These are phyloP conservation scores for Usnea hakonensis DNA, from an alignment of 495 filamentous ascomycete genomes.

Conservation along the genomic window DNA sequence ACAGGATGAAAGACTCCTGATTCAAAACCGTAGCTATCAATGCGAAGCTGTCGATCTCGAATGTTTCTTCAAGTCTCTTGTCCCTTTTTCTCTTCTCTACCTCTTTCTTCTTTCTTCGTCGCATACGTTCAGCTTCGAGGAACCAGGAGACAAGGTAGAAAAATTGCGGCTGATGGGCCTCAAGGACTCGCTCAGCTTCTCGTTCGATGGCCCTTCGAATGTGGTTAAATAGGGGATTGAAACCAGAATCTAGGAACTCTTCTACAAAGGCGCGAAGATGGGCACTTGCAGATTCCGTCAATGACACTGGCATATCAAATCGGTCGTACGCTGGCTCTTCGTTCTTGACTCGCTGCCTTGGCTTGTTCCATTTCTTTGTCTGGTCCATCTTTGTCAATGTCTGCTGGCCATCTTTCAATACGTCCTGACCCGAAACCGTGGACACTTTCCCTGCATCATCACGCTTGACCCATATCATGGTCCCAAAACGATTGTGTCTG, in stretches of 20 bases:
- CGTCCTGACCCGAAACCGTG: slow-evolving; percentile 81
- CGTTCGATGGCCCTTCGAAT: slow-evolving; percentile 84
- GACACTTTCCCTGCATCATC: slow-evolving; percentile 68
- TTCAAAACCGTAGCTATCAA: slow-evolving; percentile 83
- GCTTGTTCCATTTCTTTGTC: slow-evolving; percentile 82
- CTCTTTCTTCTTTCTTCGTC: slow-evolving; percentile 50
- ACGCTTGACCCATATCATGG: slow-evolving; percentile 93
- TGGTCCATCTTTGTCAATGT: slow-evolving; percentile 83
- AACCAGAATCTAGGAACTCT: slow-evolving; percentile 89
- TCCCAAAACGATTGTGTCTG: slow-evolving; percentile 89
- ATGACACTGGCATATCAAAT: slow-evolving; percentile 61
- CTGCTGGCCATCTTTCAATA: slow-evolving; percentile 62
- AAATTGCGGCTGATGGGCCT: slow-evolving; percentile 68
- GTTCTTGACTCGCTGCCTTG: slow-evolving; percentile 56
- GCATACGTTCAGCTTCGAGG: slow-evolving; percentile 74
- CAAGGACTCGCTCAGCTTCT: slow-evolving; percentile 74
- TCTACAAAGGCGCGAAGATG: slow-evolving; percentile 78
- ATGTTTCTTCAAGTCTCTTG: slow-evolving; percentile 34
- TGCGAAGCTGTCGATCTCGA: slow-evolving; percentile 70
- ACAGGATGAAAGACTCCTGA: slow-evolving; percentile 81
- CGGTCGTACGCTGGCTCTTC: slow-evolving; percentile 57
- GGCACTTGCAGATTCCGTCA: slow-evolving; percentile 60
- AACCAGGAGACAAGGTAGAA: slow-evolving; percentile 96
- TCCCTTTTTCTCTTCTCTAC: slow-evolving; percentile 31
- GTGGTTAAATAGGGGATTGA: slow-evolving; percentile 87